Base-by-base conservation (phyloP, 805 yeast genomes). In the Yamadazyma paraphyllophila region DNA sequence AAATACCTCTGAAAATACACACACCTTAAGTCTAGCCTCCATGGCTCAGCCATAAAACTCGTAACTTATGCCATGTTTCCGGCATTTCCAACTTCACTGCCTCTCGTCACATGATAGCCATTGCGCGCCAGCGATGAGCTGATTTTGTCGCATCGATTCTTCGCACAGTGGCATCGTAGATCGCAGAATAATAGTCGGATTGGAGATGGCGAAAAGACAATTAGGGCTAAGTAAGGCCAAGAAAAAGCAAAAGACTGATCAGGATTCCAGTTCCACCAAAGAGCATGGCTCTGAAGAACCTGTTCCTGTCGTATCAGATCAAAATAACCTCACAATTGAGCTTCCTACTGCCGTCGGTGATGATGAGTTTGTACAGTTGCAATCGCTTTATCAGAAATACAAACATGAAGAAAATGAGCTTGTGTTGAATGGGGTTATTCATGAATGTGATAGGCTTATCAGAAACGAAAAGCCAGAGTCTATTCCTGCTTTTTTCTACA, bases 391-490 rank as follows among this genome's bases (percentile, higher is more conserved):
- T 85, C 65, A 70, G 12, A 81, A 88, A 3, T 88, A 80, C 64
- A 56, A 66, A 35, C 61, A 69, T 4, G 77, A 78, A 46, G 85
- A 83, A 16, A 79, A 77, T 51, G 87, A 83, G 58, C 65, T 82
- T 49, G 75, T 86, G 30, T 60, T 86, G 47, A 86, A 90, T 57
- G 97, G 97, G 17, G 76, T 91, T 4, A 77, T 92, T n/a, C 96
- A 91, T 56, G 97, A 92, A 61, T 86, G 96, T 67, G 97, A 92
- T 58, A 68, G 95, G 41, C 61, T 89, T 29, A 71, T 90, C 52
- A 73, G 91, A 59, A 73, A 74, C 45, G 43, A 38, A 13, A 33
- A 39, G 35, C 52, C 55, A 4, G 50, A 48, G n/a, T 47, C 45
- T 9, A 45, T 57, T 24, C 73, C 76, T 24, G 79, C 77, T 30